phyloP scores from a whole-genome alignment of 2,329 filamentous ascomycete species.

The Plectosphaerella cucumerina region DNA sequence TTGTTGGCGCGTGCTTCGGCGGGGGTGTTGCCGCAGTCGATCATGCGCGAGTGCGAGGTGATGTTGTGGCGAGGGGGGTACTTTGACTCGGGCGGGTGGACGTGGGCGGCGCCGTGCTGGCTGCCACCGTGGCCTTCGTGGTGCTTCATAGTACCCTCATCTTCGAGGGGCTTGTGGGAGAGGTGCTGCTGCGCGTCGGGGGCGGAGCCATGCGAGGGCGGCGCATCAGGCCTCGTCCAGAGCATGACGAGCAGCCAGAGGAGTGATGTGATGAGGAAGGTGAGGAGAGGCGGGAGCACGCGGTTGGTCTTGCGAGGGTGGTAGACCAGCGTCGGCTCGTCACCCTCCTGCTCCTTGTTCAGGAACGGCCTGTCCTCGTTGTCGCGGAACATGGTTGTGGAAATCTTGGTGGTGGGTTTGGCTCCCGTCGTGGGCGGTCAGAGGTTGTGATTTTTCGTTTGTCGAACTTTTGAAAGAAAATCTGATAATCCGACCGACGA shows the following conservation, averaged over 20 bases:
- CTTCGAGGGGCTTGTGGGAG: background rate
- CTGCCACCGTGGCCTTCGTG: background rate
- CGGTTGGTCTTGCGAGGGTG: background rate
- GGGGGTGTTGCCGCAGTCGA: slow-evolving; percentile 15
- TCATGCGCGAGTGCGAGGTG: slow-evolving; percentile 11
- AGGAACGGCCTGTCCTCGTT: slow-evolving; percentile 3
- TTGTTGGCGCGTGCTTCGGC: slow-evolving; percentile 11
- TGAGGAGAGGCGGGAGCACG: slow-evolving; percentile 11
- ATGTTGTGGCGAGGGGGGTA: slow-evolving; percentile 11
- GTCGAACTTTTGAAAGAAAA: background rate
- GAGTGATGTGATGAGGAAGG: slow-evolving; percentile 16
- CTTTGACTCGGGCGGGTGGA: background rate
- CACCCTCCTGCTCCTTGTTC: background rate
- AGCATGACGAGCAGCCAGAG: slow-evolving; percentile 15
- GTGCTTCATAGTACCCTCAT: background rate
- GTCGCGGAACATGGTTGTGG: slow-evolving; percentile 1
- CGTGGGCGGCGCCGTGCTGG: background rate
- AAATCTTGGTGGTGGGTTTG: background rate
- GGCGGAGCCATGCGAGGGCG: background rate
- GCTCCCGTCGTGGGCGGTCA: too few species aligned
- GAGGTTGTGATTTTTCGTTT: background rate
- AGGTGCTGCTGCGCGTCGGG: background rate
- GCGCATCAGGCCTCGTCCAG: slow-evolving; percentile 5
- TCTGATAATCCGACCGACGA: background rate
- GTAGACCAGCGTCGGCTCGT: background rate